Conservation (phyloP, 192 early-diverging fungal genomes). For the Coemansia sp. region DNA sequence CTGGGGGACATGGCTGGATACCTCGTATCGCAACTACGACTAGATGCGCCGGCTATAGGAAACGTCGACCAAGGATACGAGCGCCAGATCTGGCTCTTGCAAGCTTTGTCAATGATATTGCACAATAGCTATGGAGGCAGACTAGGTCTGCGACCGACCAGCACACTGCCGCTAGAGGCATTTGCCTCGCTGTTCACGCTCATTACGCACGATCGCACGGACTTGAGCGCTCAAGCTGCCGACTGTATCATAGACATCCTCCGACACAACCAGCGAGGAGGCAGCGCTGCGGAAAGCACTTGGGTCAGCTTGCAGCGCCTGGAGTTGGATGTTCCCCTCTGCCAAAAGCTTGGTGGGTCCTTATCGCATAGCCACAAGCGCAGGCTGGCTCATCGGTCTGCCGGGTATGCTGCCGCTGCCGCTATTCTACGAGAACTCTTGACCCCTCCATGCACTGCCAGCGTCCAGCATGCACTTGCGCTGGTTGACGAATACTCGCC, state of each 20-base stretch:
- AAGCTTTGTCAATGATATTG: conserved; percentile 25
- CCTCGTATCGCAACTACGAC: conserved; percentile 32
- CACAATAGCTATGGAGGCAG: not conserved
- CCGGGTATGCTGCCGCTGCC: conserved; percentile 18
- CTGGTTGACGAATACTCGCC: conserved; percentile 8
- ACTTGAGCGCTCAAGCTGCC: conserved; percentile 24
- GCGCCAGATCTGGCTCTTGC: conserved; percentile 25
- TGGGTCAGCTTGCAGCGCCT: conserved; percentile 7
- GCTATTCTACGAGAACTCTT: conserved; percentile 27
- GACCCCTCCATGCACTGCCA: not conserved
- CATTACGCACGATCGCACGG: conserved; percentile 13
- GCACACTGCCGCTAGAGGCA: conserved; percentile 15
- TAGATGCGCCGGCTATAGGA: not conserved
- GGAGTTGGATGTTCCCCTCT: conserved; percentile 15
- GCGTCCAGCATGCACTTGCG: conserved; percentile 17
- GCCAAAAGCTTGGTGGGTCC: conserved; percentile 23
- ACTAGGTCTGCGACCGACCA: not conserved
- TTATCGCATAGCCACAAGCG: conserved; percentile 9
- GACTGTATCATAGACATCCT: conserved; percentile 46
- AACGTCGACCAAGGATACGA: not conserved
- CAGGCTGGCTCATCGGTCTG: not conserved
- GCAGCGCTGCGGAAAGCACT: not conserved
- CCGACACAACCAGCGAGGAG: conserved; percentile 3
- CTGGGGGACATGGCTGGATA: conserved; percentile 42
- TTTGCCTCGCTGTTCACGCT: conserved; percentile 44